Base-by-base conservation (phyloP, 305 asterid genomes). In the Solanum aculeatissimum region DNA sequence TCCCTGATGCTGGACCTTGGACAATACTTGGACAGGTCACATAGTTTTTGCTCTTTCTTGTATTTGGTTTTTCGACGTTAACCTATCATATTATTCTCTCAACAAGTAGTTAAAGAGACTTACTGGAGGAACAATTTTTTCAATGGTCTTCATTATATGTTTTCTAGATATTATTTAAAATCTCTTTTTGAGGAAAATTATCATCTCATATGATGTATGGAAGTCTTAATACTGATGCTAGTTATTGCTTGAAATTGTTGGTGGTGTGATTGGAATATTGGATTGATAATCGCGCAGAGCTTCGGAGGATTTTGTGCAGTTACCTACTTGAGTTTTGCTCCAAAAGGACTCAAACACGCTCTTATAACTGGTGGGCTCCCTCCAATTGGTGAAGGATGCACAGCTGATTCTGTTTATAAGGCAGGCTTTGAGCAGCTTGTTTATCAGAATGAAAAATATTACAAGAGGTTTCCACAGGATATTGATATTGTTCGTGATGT, bases 281-380 rank as follows among this genome's bases (percentile, higher is more conserved):
- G 82, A 16, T 77, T 6, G 10, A 77, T 77, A 1, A 77, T 45
- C 40, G 18, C 89, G 92, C 98, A 96, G 99, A 96, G 99, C 88
- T 96, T 87, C 81, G 99, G 99, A 79, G 99, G 99, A 53, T 96
- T 96, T 90, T 94, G 98, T 89, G 96, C 97, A 2, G 94, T 93
- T 83, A 94, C 98, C 43, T 96, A 96, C 94, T 86, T 96, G 91
- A 95, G 98, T 89, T 96, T 95, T 83, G 99, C 98, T 88, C 97
- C 98, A 19, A 86, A 95, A 87, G 99, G 99, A 87, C 90, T 96
- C 86, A 94, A 89, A 84, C 97, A 96, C 82, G 99, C 91, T 85
- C 99, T 96, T 86, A 83, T 96, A 88, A 96, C 98, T 42, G 99
- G 99, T 83, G 99, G 99, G 53, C 88, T 94, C 79, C 98, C 99